These are phyloP conservation scores for Pigoraptor vietnamica DNA, from an alignment of 78 protist species.

Conservation along the genomic window DNA sequence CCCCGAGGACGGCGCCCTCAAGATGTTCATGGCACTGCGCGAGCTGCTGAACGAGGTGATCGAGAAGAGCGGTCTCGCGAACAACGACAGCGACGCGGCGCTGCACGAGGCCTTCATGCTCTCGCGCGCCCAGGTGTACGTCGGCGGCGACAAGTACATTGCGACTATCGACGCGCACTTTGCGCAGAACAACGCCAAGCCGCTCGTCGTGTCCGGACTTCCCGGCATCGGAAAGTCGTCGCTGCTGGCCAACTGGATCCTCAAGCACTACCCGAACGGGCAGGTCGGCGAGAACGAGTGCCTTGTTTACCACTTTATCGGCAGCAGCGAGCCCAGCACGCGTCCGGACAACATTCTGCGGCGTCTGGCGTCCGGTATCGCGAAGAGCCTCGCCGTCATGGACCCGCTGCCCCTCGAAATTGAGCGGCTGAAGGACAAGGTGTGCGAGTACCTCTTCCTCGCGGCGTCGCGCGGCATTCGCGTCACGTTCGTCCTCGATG, in stretches of 20 bases:
- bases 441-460: neutral
- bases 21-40: neutral
- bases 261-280: neutral
- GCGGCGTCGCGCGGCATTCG: neutral
- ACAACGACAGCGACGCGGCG: neutral
- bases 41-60: neutral
- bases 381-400: neutral
- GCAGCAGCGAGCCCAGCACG: neutral
- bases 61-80: neutral
- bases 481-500: neutral
- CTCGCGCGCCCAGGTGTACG: neutral
- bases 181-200: neutral
- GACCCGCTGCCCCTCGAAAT: neutral
- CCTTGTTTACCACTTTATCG: neutral
- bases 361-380: neutral
- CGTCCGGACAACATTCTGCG: neutral
- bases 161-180: neutral
- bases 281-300: neutral
- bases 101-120: neutral
- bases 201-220: neutral
- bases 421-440: neutral
- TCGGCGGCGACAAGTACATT: neutral
- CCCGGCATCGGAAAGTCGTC: neutral
- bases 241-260: slow-evolving; percentile 2
- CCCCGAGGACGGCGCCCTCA: neutral